Conservation (phyloP, 345 rosid species). For the Gynandropsis gynandra region DNA sequence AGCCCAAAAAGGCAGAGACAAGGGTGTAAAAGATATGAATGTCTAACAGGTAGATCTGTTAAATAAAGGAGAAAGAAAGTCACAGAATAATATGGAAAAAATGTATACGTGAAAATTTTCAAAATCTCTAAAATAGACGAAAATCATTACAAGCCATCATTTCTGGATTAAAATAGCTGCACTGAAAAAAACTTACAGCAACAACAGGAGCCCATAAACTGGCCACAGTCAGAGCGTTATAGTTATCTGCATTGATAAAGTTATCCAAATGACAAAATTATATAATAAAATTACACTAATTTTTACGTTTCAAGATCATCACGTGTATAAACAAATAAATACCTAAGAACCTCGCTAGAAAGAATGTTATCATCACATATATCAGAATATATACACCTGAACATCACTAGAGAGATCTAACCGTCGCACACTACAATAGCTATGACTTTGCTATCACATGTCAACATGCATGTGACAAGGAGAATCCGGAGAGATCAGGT, state of each 20-base stretch:
- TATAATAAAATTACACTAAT: background rate
- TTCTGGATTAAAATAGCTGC: constrained; percentile 15
- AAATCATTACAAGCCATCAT: constrained; percentile 10
- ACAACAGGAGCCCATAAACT: constrained; percentile 89
- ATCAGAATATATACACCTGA: constrained; percentile 11
- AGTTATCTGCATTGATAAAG: constrained; percentile 71
- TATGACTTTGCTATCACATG: constrained; percentile 14
- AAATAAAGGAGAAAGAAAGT: constrained; percentile 16
- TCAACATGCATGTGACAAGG: constrained; percentile 1
- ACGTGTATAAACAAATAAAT: constrained; percentile 13
- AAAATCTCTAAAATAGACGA: constrained; percentile 3
- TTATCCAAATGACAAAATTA: constrained; percentile 14
- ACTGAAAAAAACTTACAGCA: constrained; percentile 56
- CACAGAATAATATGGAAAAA: constrained; percentile 18
- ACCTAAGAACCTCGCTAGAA: constrained; percentile 8
- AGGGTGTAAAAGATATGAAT: constrained; percentile 72
- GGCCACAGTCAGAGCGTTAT: constrained; percentile 75
- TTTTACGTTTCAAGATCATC: background rate
- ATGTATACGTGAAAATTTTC: background rate
- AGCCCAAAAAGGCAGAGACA: constrained; percentile 82
- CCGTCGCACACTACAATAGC: background rate
- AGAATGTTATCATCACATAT: constrained; percentile 12
- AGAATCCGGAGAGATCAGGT: constrained; percentile 7
- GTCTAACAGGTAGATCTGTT: constrained; percentile 89
- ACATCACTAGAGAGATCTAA: constrained; percentile 9